A percentile compares a stretch with the other conserved stretches of the same genome.
Evolutionary conservation across 257 asterid species (phyloP).

Genomic region (Asclepias syriaca): DNA sequence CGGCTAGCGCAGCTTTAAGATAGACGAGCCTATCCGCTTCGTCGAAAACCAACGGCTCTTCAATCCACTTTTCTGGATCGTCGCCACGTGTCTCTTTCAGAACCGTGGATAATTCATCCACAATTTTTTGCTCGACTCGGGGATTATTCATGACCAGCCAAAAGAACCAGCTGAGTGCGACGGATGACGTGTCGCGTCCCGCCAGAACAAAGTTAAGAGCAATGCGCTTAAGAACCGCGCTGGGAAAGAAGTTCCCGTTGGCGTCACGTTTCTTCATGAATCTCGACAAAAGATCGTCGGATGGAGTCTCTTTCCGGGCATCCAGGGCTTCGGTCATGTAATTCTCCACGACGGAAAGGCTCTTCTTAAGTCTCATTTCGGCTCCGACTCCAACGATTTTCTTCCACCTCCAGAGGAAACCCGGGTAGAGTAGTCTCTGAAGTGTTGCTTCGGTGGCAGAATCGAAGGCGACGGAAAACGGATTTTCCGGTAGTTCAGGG

Average conservation of each 20-base stretch:
- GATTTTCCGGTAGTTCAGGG: constrained; percentile 68
- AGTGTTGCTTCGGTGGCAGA: constrained; percentile 84
- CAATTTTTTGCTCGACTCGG: constrained; percentile 48
- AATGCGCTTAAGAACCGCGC: constrained; percentile 53
- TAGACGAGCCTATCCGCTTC: constrained; percentile 69
- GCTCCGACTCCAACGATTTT: constrained; percentile 51
- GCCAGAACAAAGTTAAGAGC: constrained; percentile 83
- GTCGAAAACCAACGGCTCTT: constrained; percentile 69
- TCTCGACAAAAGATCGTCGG: constrained; percentile 68
- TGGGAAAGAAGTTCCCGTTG: constrained; percentile 48
- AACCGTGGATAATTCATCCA: constrained; percentile 40
- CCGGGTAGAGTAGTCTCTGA: constrained; percentile 65
- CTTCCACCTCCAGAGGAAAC: constrained; percentile 66
- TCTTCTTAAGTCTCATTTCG: constrained; percentile 41
- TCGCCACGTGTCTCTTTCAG: constrained; percentile 44
- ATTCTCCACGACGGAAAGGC: constrained; percentile 57
- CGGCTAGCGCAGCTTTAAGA: constrained; percentile 67
- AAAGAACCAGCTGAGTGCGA: constrained; percentile 88
- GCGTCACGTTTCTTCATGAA: constrained; percentile 65
- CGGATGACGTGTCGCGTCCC: constrained; percentile 83
- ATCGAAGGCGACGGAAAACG: constrained; percentile 64
- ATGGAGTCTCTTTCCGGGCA: constrained; percentile 57
- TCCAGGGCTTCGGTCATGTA: constrained; percentile 71
- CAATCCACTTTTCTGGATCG: constrained; percentile 44
- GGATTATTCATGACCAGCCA: constrained; percentile 62